These are phyloP conservation scores for Elaeagnus macrophylla DNA, from an alignment of 306 rosid genomes.

Conservation along the genomic window DNA sequence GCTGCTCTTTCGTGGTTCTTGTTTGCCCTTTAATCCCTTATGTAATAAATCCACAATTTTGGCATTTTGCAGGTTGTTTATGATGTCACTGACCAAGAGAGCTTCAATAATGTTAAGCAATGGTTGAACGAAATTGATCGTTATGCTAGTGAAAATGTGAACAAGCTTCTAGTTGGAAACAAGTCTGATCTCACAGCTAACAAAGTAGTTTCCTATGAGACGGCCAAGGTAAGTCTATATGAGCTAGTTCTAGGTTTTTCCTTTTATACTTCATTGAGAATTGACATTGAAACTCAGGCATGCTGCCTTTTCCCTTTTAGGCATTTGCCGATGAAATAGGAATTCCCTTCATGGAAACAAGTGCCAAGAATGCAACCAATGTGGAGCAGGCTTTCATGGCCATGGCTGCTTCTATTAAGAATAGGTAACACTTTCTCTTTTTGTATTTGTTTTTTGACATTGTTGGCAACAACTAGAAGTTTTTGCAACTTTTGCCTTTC, in stretches of 20 bases:
- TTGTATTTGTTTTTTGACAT: no score
- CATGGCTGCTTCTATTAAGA: constrained; percentile 50
- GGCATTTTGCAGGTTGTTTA: constrained; percentile 35
- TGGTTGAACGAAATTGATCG: constrained; percentile 54
- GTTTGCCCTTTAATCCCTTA: background rate
- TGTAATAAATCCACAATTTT: background rate
- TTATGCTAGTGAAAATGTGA: constrained; percentile 50
- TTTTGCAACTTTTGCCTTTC: background rate
- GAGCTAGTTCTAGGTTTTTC: background rate
- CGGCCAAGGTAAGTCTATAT: constrained; percentile 34
- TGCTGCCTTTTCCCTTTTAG: constrained; percentile 6
- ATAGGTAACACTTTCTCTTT: constrained; percentile 21
- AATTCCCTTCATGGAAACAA: constrained; percentile 50
- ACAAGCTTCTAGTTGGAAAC: constrained; percentile 51
- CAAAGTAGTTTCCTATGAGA: constrained; percentile 48
- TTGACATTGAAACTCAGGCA: background rate
- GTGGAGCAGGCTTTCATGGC: constrained; percentile 60
- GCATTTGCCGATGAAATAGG: constrained; percentile 52
- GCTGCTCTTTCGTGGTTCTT: background rate
- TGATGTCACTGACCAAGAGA: constrained; percentile 50
- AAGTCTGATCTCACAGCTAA: constrained; percentile 47
- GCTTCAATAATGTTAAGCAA: constrained; percentile 51
- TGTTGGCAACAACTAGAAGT: no score
- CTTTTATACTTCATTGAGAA: no score
- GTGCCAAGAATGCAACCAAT: constrained; percentile 47